Evolutionary conservation across 1,139 yeast genomes (phyloP), one percentile per base, ranked within the genome.

Genomic region (Lodderomyces orthopsilosis): DNA sequence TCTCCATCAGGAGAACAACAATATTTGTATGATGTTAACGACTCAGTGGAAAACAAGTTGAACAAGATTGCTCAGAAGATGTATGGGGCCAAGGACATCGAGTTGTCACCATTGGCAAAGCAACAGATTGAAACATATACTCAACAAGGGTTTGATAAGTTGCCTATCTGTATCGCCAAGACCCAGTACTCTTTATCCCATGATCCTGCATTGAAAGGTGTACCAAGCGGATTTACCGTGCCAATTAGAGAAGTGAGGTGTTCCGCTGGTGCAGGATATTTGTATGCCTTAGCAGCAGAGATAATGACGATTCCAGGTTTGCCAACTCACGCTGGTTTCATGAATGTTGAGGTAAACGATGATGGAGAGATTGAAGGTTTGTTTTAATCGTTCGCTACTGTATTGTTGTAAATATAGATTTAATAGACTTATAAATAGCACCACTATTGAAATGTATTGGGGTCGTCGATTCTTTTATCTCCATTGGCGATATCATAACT

Each of bases 231-330:
- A 2, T 85, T 85, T 65, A 81, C 79, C 19, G 81, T 85, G 62
- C 93, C 94, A 48, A 82, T 85, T 51, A 77, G 90, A 67, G 94
- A 85, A 57, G 83, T 85, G 42, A 80, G 88, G 66, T 81, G 87
- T 48, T 81, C 88, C 41, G 83, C 86, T 46, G 93, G 94, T 64
- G 93, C 93, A 41, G 93, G 93, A 4, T 85, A 85, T 61, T 71
- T 85, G 61, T 85, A 85, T 58, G 94, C 93, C 1, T 70, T 85
- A 54, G 91, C 93, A 19, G 91, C 88, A 41, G 89, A 85, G 61
- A 85, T 85, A 52, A 85, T 81, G 80, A 85, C 94, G 26, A 85
- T 85, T 57, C 94, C 94, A 35, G 93, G 94, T 45, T 74, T 85
- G 57, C 85, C 93, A 47, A 85, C 93, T 10, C 85, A 83, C 62